These are phyloP conservation scores for Stagonosporopsis vannaccii DNA, from an alignment of 2,329 filamentous ascomycete genomes.

Conservation along the genomic window DNA sequence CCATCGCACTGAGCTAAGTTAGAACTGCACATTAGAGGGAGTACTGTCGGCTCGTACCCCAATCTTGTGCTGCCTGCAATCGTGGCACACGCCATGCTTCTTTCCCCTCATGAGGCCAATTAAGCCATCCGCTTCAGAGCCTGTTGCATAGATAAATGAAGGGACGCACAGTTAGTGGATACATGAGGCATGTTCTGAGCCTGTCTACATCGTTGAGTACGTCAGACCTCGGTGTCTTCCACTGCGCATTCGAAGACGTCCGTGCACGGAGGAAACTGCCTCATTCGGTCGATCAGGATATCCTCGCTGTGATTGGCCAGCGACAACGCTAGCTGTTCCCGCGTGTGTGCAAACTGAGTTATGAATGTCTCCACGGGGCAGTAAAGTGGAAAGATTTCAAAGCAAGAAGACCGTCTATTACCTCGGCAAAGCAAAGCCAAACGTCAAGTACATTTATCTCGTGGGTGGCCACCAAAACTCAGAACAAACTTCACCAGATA, in stretches of 20 bases:
- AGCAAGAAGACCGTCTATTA: background rate
- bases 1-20: constrained; percentile 5
- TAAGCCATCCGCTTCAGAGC: background rate
- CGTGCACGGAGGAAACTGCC: constrained; percentile 9
- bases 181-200: background rate
- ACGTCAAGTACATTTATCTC: background rate
- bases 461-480: background rate
- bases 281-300: background rate
- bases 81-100: constrained; percentile 10
- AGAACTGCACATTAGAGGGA: background rate
- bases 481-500: background rate
- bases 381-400: constrained; percentile 3
- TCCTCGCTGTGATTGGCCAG: background rate
- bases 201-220: no score
- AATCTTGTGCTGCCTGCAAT: constrained; percentile 8
- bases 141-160: background rate
- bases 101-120: constrained; percentile 2
- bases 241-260: background rate
- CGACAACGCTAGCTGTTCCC: background rate
- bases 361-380: background rate
- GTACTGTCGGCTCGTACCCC: background rate
- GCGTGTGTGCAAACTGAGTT: background rate
- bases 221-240: no score
- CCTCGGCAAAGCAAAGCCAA: background rate
- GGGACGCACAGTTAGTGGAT: no score